These are phyloP conservation scores for Cordyceps javanica DNA, from an alignment of 2,329 filamentous ascomycete species.

Conservation along the genomic window DNA sequence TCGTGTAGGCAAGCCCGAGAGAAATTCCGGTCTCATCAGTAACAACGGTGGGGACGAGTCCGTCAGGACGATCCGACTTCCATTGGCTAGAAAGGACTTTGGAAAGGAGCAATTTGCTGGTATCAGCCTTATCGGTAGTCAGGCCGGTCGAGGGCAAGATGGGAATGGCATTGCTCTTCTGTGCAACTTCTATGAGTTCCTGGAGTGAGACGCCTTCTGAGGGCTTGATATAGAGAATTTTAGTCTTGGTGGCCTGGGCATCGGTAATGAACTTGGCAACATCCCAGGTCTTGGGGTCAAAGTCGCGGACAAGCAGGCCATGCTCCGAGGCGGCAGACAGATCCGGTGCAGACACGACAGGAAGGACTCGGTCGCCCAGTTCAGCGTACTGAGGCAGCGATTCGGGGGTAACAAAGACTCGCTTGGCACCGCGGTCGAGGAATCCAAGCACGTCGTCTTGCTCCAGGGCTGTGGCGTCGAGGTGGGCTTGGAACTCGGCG, in stretches of 20 bases:
- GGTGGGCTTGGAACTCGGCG: conserved; percentile 56
- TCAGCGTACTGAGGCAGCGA: conserved; percentile 56
- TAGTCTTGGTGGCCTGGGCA: conserved; percentile 39
- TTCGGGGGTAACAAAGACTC: conserved; percentile 70
- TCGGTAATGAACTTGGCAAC: conserved; percentile 39
- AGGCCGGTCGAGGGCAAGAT: conserved; percentile 67
- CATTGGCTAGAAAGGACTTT: conserved; percentile 69
- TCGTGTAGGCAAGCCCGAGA: conserved; percentile 90
- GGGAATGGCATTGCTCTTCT: conserved; percentile 55
- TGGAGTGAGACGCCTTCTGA: conserved; percentile 39
- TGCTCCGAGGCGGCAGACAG: conserved; percentile 41
- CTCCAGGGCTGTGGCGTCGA: conserved; percentile 67
- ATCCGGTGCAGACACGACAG: conserved; percentile 41
- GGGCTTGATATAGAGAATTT: conserved; percentile 46
- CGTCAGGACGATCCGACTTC: conserved; percentile 75
- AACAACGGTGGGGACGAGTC: conserved; percentile 82
- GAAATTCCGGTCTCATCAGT: conserved; percentile 81
- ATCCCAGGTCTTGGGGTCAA: conserved; percentile 39
- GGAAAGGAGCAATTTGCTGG: conserved; percentile 51
- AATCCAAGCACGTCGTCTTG: conserved; percentile 71
- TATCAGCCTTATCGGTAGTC: conserved; percentile 60
- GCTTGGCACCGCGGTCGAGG: conserved; percentile 78
- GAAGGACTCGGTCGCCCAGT: conserved; percentile 51
- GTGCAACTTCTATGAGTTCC: conserved; percentile 40
- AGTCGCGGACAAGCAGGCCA: conserved; percentile 46